Base-by-base conservation (phyloP, 495 filamentous ascomycete genomes). In the Achaetomiella virescens region DNA sequence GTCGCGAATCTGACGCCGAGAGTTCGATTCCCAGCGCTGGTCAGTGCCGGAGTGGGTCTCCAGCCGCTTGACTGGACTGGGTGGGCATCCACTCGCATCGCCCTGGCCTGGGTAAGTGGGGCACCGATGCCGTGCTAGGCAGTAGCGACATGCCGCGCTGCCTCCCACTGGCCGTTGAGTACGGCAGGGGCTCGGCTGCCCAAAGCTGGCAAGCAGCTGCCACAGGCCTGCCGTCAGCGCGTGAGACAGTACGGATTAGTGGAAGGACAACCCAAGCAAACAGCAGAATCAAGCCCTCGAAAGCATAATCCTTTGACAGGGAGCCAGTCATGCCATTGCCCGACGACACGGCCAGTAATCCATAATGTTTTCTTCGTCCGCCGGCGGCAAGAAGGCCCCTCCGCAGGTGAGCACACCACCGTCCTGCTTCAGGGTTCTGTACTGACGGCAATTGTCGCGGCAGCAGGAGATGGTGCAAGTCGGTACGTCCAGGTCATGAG, bases 391-490 rank as follows among this genome's bases (percentile, higher is more conserved):
- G 72, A 90, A 89, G 71, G 78, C 79, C 58, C 75, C 80, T 58
- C 82, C 85, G 55, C 87, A 91, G 84, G 88, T 90, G 70, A 69
- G 82, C 70, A 40, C 37, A 17, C 15, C 25, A 52, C 36, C 22
- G 8, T 14, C 6, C 43, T 27, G 47, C 45, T 55, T 58, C 54
- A 50, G 45, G 59, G 21, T 53, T 35, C 27, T 48, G 24, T 52
- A 42, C 66, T 64, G 59, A 69, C 70, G 70, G 62, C 71, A 62
- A 54, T 63, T 54, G 54, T 54, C 57, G 31, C 53, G 31, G 49
- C 49, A 63, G 44, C 67, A 97, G 91, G 92, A 98, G 82, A 98
- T 98, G 93, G 89, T 96, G 60, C 92, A 98, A 85, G 90, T 98
- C 79, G 93, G 93, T 97, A 83, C 64, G 75, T 70, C 37, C 8